These are phyloP conservation scores for Arabis alpina DNA, from an alignment of 345 rosid genomes.

Conservation along the genomic window DNA sequence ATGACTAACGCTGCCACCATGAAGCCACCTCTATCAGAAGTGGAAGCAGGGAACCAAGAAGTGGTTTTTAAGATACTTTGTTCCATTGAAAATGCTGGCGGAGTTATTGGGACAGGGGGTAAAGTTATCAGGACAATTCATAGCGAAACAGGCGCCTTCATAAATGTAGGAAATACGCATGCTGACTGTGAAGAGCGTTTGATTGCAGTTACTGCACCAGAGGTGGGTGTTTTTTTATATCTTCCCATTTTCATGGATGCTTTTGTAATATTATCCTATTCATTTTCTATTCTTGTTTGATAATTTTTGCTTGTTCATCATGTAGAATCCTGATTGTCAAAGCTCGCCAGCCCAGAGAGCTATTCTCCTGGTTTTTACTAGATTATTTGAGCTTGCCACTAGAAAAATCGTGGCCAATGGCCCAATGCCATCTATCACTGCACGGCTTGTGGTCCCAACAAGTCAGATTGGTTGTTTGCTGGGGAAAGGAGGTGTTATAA, in stretches of 20 bases:
- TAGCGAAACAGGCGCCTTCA: constrained; percentile 79
- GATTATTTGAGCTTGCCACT: constrained; percentile 61
- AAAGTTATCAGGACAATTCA: constrained; percentile 66
- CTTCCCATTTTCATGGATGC: constrained; percentile 26
- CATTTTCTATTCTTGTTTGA: constrained; percentile 16
- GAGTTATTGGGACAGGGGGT: constrained; percentile 88
- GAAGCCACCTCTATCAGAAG: constrained; percentile 53
- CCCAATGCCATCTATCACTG: constrained; percentile 51
- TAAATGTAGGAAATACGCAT: constrained; percentile 66
- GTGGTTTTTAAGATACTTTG: constrained; percentile 80
- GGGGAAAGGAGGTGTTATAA: constrained; percentile 76
- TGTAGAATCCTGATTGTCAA: constrained; percentile 65
- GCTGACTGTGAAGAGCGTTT: constrained; percentile 77
- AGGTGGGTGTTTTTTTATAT: constrained; percentile 53
- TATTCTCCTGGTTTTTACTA: constrained; percentile 68
- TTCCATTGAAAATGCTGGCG: constrained; percentile 76
- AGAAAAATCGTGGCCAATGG: constrained; percentile 57
- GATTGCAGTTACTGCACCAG: constrained; percentile 72
- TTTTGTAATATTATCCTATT: constrained; percentile 19
- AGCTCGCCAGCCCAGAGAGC: constrained; percentile 84
- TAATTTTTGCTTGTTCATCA: constrained; percentile 41
- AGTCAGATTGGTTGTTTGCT: constrained; percentile 82
- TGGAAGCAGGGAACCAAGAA: constrained; percentile 49
- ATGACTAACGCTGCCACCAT: constrained; percentile 44
- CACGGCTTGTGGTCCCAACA: constrained; percentile 79